Conservation (phyloP, 2,329 filamentous ascomycete genomes). For the Lojkania enalia region DNA sequence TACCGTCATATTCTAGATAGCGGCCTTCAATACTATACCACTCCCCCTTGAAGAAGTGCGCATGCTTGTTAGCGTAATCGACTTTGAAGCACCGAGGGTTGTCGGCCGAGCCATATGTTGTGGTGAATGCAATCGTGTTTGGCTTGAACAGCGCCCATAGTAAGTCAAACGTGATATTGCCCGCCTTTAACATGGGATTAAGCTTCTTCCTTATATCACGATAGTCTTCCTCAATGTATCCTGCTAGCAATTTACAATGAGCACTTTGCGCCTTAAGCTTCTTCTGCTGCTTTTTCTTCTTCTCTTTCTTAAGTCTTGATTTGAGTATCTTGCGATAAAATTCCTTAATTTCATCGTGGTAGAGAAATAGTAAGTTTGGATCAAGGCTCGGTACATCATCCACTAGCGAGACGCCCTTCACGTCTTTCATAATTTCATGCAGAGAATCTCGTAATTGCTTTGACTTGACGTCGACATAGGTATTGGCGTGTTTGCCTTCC, state of each 20-base stretch:
- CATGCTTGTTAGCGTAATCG: slow-evolving; percentile 72
- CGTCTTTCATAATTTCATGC: slow-evolving; percentile 71
- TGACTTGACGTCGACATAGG: slow-evolving; percentile 83
- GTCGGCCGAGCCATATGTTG: slow-evolving; percentile 75
- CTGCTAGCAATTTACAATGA: slow-evolving; percentile 72
- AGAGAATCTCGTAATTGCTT: slow-evolving; percentile 74
- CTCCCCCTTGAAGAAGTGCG: slow-evolving; percentile 69
- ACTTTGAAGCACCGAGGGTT: slow-evolving; percentile 83
- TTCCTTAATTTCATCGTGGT: slow-evolving; percentile 74
- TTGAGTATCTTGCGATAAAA: slow-evolving; percentile 66
- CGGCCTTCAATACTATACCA: slow-evolving; percentile 76
- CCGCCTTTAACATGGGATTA: slow-evolving; percentile 77
- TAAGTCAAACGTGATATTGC: slow-evolving; percentile 85
- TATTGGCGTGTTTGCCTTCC: slow-evolving; percentile 71
- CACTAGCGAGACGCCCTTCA: slow-evolving; percentile 78
- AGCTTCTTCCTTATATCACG: slow-evolving; percentile 76
- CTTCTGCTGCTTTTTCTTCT: slow-evolving; percentile 64
- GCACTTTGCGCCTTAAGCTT: slow-evolving; percentile 61
- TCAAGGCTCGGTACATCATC: slow-evolving; percentile 72
- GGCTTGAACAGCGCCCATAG: slow-evolving; percentile 90
- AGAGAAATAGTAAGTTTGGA: slow-evolving; percentile 58
- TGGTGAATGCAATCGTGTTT: slow-evolving; percentile 74
- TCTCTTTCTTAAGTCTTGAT: slow-evolving; percentile 58
- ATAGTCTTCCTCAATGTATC: slow-evolving; percentile 82
- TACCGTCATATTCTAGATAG: slow-evolving; percentile 88